phyloP scores from a whole-genome alignment of 768 basidiomycete species.

The Auriscalpium vulgare region DNA sequence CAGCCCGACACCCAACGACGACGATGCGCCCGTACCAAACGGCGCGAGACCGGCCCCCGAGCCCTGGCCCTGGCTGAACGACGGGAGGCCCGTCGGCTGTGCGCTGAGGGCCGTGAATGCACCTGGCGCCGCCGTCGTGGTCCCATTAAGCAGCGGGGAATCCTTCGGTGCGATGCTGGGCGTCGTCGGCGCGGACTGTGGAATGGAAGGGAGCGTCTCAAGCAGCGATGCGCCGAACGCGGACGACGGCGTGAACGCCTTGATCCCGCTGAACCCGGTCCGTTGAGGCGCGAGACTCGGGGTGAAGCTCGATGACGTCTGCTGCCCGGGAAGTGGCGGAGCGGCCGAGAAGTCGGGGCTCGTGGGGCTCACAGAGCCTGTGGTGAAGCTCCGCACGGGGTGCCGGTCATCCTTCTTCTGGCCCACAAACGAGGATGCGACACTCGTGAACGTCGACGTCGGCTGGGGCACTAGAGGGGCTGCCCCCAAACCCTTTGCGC shows the following conservation, averaged over 20 bases:
- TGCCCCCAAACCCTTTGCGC: background rate
- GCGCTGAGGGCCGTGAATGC: constrained; percentile 1
- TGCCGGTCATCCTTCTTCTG: constrained; percentile 19
- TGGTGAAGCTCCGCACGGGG: constrained; percentile 10
- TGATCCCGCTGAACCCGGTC: constrained; percentile 44
- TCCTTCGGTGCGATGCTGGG: constrained; percentile 25
- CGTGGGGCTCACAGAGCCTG: background rate
- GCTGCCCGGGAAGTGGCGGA: constrained; percentile 4
- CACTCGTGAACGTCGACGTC: constrained; percentile 48
- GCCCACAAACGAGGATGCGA: constrained; percentile 69
- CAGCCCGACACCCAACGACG: constrained; percentile 23
- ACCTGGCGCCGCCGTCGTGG: background rate
- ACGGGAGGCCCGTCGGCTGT: constrained; percentile 14
- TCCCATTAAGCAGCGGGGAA: background rate
- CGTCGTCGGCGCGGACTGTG: constrained; percentile 45
- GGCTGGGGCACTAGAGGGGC: background rate
- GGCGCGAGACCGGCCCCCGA: constrained; percentile 1
- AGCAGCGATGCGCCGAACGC: constrained; percentile 45
- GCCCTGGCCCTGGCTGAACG: background rate
- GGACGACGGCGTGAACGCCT: constrained; percentile 47
- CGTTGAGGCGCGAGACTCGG: constrained; percentile 29
- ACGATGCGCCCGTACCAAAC: background rate
- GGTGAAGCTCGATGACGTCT: constrained; percentile 35
- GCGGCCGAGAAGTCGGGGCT: background rate
- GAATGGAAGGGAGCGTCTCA: constrained; percentile 56